phyloP scores from a whole-genome alignment of 208 protist species.

The Wallacemonas sp. region DNA sequence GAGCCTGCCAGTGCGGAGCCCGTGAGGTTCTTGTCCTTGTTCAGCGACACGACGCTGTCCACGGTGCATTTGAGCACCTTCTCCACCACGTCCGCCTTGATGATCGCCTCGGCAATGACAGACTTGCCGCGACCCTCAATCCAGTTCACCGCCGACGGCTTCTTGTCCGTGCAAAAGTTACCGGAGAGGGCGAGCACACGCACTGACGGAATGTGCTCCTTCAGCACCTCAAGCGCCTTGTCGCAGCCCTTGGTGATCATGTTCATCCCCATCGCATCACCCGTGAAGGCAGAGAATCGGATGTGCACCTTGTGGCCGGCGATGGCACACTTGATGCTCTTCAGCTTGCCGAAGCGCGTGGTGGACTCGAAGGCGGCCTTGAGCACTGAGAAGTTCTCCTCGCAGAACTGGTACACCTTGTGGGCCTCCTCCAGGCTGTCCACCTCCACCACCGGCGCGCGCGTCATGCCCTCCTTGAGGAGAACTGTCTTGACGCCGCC shows the following conservation, averaged over 20 bases:
- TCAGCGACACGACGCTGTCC: conserved; percentile 91
- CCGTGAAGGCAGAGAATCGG: conserved; percentile 94
- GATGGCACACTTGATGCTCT: conserved; percentile 84
- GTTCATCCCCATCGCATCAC: conserved; percentile 99
- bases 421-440: conserved; percentile 72
- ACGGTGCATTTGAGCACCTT: conserved; percentile 95
- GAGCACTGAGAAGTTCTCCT: conserved; percentile 86
- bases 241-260: conserved; percentile 99
- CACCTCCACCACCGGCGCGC: conserved; percentile 95
- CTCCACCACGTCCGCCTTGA: conserved; percentile 91
- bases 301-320: conserved; percentile 93
- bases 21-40: conserved; percentile 96
- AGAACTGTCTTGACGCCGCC: conserved; percentile 91
- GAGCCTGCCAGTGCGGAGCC: conserved; percentile 98
- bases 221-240: conserved; percentile 85
- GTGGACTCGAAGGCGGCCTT: conserved; percentile 93
- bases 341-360: conserved; percentile 94
- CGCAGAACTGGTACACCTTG: conserved; percentile 91
- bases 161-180: conserved; percentile 99
- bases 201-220: conserved; percentile 92
- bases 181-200: conserved; percentile 93
- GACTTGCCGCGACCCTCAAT: conserved; percentile 96
- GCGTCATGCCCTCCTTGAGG: conserved; percentile 96
- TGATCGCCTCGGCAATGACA: conserved; percentile 94
- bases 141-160: conserved; percentile 98